A percentile compares a stretch with the other conserved stretches of the same genome.
phyloP scores from a whole-genome alignment of 139 green algal genomes.

The Tetradesmus obliquus region DNA sequence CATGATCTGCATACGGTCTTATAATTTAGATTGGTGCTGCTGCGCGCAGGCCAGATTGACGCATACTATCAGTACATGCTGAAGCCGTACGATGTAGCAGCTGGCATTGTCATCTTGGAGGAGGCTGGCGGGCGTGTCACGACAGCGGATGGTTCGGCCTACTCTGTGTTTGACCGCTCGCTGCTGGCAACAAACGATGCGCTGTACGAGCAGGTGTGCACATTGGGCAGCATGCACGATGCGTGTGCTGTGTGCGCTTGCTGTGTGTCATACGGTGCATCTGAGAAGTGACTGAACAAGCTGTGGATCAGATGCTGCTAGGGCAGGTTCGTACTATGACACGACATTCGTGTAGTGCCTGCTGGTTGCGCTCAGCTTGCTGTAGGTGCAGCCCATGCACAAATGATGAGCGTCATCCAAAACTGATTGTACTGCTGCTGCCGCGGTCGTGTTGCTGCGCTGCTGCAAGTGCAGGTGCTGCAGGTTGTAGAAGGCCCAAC shows the following conservation, averaged over 20 bases:
- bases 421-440: not conserved
- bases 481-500: slow-evolving; percentile 51
- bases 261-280: not conserved
- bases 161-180: slow-evolving; percentile 69
- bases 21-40: not conserved
- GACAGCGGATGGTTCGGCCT: slow-evolving; percentile 65
- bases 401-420: not conserved
- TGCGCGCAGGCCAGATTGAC: slow-evolving; percentile 58
- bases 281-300: not conserved
- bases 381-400: not conserved
- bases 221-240: not conserved
- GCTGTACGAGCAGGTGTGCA: slow-evolving; percentile 54
- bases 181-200: slow-evolving; percentile 66
- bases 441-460: not conserved
- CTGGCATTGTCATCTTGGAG: slow-evolving; percentile 66
- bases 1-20: too few relatives aligned
- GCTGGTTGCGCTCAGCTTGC: not conserved
- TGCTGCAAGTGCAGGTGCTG: slow-evolving; percentile 46
- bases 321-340: not conserved
- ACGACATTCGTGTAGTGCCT: not conserved
- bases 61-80: slow-evolving; percentile 69
- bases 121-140: slow-evolving; percentile 66
- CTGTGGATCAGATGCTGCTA: not conserved
- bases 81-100: slow-evolving; percentile 69
- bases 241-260: not conserved